Conservation (phyloP, 345 rosid genomes). For the Ceriops decandra region DNA sequence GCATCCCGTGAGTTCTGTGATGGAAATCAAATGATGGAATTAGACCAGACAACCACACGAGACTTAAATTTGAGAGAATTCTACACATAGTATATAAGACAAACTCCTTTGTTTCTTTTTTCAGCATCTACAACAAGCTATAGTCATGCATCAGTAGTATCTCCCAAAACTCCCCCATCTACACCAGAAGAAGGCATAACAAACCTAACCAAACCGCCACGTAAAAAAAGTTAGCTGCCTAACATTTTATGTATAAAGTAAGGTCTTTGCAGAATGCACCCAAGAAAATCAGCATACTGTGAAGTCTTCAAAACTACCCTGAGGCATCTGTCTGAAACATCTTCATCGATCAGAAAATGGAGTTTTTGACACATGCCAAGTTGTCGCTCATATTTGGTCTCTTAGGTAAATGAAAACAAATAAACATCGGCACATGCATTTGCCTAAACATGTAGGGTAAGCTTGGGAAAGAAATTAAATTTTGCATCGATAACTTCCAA, state of each 20-base stretch:
- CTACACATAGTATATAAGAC: slow-evolving; percentile 2
- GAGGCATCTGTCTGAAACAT: not conserved
- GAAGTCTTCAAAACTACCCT: not conserved
- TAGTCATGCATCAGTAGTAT: not conserved
- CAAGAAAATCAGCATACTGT: not conserved
- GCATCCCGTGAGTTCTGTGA: not conserved
- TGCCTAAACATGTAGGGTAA: not conserved
- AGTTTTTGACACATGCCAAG: not conserved
- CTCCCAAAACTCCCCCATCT: not conserved
- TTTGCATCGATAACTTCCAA: no score
- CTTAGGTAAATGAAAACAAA: slow-evolving; percentile 6
- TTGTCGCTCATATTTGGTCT: slow-evolving; percentile 19
- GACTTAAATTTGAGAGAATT: not conserved
- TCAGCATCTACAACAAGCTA: not conserved
- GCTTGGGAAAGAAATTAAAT: no score
- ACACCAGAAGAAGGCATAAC: not conserved
- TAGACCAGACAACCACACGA: not conserved
- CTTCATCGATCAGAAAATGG: slow-evolving; percentile 4
- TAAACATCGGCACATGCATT: not conserved
- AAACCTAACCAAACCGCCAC: not conserved
- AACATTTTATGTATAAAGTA: slow-evolving; percentile 1
- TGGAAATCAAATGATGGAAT: not conserved
- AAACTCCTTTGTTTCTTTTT: not conserved
- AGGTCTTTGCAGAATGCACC: not conserved
- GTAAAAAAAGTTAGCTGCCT: slow-evolving; percentile 2